These are phyloP conservation scores for Colletotrichum brevisporum DNA, from an alignment of 2,329 filamentous ascomycete species.

Conservation along the genomic window DNA sequence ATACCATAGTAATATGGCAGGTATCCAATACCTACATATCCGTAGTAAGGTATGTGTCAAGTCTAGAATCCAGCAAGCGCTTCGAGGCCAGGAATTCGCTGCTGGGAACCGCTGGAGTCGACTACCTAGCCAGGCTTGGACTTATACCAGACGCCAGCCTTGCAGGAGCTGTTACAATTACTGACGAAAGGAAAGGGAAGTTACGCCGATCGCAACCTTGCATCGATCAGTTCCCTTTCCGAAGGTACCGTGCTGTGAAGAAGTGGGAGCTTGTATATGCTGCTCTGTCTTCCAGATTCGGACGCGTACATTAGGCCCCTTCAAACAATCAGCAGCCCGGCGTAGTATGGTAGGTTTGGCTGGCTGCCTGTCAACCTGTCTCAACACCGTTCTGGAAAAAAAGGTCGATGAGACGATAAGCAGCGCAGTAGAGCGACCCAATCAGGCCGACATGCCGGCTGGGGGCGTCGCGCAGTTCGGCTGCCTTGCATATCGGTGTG, in stretches of 20 bases:
- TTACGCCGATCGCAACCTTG: conserved; percentile 2
- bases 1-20: background rate
- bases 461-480: background rate
- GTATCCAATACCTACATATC: too few relatives aligned
- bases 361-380: background rate
- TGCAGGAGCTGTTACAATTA: conserved; percentile 26
- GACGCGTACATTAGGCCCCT: background rate
- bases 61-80: background rate
- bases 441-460: background rate
- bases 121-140: conserved; percentile 14
- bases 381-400: too few relatives aligned
- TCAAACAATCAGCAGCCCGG: background rate
- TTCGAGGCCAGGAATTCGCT: background rate
- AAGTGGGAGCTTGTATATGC: background rate
- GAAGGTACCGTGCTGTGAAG: background rate
- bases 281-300: conserved; percentile 1
- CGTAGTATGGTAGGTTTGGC: too few relatives aligned
- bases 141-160: conserved; percentile 27
- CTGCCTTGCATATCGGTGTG: background rate
- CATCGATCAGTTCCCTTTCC: background rate
- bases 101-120: background rate
- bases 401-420: conserved; percentile 1
- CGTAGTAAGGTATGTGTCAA: conserved; percentile 11
- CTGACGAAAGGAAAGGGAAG: background rate
- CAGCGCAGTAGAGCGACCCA: background rate